Evolutionary conservation across 164 flowering plant genomes (phyloP), one percentile per base, ranked within the genome.

Genomic region (Malania oleifera): DNA sequence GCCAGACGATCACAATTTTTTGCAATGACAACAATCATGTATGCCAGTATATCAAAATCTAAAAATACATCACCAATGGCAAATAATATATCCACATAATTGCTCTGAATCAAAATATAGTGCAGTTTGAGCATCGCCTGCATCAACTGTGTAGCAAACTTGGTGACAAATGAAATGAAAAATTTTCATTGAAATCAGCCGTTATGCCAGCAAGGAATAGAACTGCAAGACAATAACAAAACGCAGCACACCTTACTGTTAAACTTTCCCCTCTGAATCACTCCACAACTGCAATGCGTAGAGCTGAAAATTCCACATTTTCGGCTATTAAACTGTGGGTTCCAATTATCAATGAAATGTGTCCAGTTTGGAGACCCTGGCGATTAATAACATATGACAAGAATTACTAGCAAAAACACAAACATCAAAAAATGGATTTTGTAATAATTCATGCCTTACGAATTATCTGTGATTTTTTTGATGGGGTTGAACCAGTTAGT

Each of bases 301-400:
- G 69, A 9, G 85, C 74, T 13, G 79, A 81, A 70, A 86, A 93
- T 57, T 88, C 87, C 46, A 93, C 78, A 9, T 62, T 82, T 27
- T 87, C 97, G 56, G 96, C 70, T 65, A 86, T 90, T 46, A 93
- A 76, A 73, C 92, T 82, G 66, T 87, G 96, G 55, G 99, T 93
- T 62, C 99, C 99, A 76, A 93, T 85, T 52, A 90, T 87, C 63
- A 93, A 48, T 5, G 89, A 80, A 63, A 82, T 88, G 14, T 80
- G 89, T 64, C 97, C 97, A 66, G 48, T 65, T 74, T 72, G 88
- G 54, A 93, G 91, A 61, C 87, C 96, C 97, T 89, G 80, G 52
- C 35, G 66, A 66, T 28, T 55, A 70, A 31, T 26, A 38, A 59
- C 3, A 31, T 13, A 48, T 22, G 1, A 50, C 20, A 63, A 67